These are phyloP conservation scores for Rhodofomes roseus DNA, from an alignment of 1,284 basidiomycete genomes.

Conservation along the genomic window DNA sequence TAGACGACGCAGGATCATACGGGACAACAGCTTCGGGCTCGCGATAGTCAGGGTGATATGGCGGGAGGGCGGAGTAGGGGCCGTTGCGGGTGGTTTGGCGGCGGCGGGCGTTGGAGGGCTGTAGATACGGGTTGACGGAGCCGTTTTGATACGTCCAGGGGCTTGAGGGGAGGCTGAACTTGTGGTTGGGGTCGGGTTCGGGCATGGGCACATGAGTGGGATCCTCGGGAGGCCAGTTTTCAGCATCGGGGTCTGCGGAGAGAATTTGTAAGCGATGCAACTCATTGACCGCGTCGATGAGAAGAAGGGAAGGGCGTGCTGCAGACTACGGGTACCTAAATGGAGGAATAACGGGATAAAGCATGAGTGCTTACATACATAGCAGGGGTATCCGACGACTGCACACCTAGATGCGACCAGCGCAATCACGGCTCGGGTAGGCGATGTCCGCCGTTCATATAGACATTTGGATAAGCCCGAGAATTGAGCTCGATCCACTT, in stretches of 20 bases:
- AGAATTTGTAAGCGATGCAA: neutral
- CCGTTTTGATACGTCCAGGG: slow-evolving; percentile 87
- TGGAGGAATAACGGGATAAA: neutral
- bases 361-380: slow-evolving; percentile 29
- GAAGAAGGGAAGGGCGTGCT: neutral
- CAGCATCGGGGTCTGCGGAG: slow-evolving; percentile 18
- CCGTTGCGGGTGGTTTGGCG: slow-evolving; percentile 23
- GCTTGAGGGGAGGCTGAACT: slow-evolving; percentile 49
- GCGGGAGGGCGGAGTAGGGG: slow-evolving; percentile 50
- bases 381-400: slow-evolving; percentile 5
- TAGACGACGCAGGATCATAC: slow-evolving; percentile 29
- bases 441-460: slow-evolving; percentile 12
- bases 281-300: neutral
- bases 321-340: neutral
- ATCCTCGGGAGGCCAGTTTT: slow-evolving; percentile 59
- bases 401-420: slow-evolving; percentile 19
- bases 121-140: slow-evolving; percentile 67
- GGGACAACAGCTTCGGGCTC: slow-evolving; percentile 29
- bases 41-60: slow-evolving; percentile 70
- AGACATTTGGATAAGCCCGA: slow-evolving; percentile 3
- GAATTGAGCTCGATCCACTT: slow-evolving; percentile 59
- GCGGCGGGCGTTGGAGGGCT: slow-evolving; percentile 51
- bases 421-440: neutral
- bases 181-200: slow-evolving; percentile 31
- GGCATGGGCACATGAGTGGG: slow-evolving; percentile 35